Evolutionary conservation across 2,329 filamentous ascomycete species (phyloP).

Genomic region (Pyrenophora seminiperda): DNA sequence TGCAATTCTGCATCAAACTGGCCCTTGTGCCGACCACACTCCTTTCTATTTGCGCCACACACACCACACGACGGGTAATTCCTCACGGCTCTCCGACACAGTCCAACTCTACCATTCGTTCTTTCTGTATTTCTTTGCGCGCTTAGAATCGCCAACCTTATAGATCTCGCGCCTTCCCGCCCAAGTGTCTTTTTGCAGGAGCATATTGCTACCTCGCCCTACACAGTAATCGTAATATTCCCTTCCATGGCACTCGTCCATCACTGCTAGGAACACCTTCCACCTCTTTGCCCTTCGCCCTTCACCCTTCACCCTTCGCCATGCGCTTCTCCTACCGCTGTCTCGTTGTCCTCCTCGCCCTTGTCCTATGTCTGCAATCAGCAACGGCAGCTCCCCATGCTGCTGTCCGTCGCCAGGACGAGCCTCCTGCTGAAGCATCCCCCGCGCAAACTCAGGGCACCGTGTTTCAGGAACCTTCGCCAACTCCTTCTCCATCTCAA

Average conservation of each 20-base stretch:
- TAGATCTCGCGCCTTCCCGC: constrained; percentile 10
- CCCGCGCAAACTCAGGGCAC: constrained; percentile 16
- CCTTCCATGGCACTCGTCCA: constrained; percentile 31
- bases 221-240: constrained; percentile 23
- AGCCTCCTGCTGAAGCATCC: constrained; percentile 20
- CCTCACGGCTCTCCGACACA: constrained; percentile 13
- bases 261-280: constrained; percentile 17
- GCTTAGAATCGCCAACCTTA: constrained; percentile 17
- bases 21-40: constrained; percentile 24
- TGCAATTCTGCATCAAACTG: constrained; percentile 17
- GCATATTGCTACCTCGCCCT: not conserved
- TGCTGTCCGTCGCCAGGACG: constrained; percentile 41
- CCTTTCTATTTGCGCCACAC: constrained; percentile 29
- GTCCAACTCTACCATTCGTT: constrained; percentile 19
- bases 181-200: constrained; percentile 5
- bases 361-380: constrained; percentile 35
- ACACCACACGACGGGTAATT: constrained; percentile 20
- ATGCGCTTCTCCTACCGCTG: constrained; percentile 37
- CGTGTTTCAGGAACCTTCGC: constrained; percentile 23
- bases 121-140: constrained; percentile 14
- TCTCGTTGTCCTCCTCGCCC: constrained; percentile 33
- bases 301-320: constrained; percentile 18
- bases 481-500: constrained; percentile 19
- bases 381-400: constrained; percentile 28
- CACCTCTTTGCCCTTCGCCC: constrained; percentile 18